phyloP scores from a whole-genome alignment of 192 early-diverging fungal species.

The Endogone sp. region DNA sequence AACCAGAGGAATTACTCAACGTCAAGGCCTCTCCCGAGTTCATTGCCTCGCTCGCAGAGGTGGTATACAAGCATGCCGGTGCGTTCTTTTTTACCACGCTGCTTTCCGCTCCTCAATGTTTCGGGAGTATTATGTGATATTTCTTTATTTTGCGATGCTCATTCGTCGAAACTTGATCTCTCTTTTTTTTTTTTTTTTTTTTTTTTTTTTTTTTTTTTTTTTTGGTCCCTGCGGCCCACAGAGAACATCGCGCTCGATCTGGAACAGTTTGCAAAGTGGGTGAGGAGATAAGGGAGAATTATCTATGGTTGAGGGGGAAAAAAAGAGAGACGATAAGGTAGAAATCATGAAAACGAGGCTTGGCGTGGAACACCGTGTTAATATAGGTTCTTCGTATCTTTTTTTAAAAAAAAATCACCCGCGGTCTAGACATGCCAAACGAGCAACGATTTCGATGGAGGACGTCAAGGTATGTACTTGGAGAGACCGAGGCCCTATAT shows the following conservation, averaged over 20 bases:
- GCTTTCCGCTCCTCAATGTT: background rate
- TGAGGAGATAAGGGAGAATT: background rate
- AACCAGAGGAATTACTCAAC: constrained; percentile 22
- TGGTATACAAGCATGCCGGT: constrained; percentile 36
- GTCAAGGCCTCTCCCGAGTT: constrained; percentile 30
- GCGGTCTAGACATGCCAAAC: constrained; percentile 39
- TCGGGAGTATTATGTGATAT: background rate
- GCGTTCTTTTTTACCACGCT: background rate
- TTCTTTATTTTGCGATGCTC: background rate
- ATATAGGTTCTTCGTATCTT: background rate
- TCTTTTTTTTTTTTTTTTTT: background rate
- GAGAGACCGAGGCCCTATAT: background rate
- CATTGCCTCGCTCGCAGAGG: constrained; percentile 34
- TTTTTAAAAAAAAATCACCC: background rate
- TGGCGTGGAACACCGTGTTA: background rate
- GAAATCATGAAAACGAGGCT: too few relatives aligned
- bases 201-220: background rate
- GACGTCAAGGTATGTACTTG: constrained; percentile 34
- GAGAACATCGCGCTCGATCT: constrained; percentile 33
- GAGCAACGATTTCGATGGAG: constrained; percentile 32
- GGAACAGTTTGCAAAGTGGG: constrained; percentile 35
- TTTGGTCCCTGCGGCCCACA: background rate
- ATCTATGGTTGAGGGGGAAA: background rate
- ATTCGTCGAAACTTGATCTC: background rate
- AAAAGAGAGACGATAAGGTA: too few relatives aligned